Percentiles rank a stretch among this genome's conserved stretches.
These are phyloP conservation scores for Conoideocrella luteorostrata DNA, from an alignment of 2,329 filamentous ascomycete species.

Conservation along the genomic window DNA sequence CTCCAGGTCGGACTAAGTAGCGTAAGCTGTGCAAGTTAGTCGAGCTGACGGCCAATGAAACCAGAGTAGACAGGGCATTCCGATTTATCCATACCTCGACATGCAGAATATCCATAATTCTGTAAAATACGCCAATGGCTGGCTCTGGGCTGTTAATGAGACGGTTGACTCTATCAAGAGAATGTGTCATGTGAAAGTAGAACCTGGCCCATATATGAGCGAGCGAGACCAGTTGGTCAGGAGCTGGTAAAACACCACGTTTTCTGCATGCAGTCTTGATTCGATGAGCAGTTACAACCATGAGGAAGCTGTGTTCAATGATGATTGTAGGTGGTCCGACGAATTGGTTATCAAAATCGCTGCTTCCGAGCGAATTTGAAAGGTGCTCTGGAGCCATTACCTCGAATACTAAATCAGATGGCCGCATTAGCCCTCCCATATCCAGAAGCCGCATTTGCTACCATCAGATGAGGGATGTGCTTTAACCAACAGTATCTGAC, in stretches of 20 bases:
- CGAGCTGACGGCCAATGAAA: no score
- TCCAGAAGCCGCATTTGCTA: no score
- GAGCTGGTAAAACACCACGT: neutral
- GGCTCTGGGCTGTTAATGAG: constrained; percentile 1
- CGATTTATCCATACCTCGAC: constrained; percentile 3
- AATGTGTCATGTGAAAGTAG: constrained; percentile 6
- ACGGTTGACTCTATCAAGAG: constrained; percentile 4
- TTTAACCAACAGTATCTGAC: constrained; percentile 4
- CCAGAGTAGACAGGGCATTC: neutral
- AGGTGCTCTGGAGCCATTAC: constrained; percentile 8
- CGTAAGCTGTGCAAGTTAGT: constrained; percentile 1
- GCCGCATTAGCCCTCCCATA: no score
- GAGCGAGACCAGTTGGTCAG: constrained; percentile 3
- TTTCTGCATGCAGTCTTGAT: constrained; percentile 4
- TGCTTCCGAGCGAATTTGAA: constrained; percentile 4
- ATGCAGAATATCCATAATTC: constrained; percentile 8
- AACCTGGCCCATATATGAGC: constrained; percentile 4
- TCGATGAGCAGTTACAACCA: constrained; percentile 6
- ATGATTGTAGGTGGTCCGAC: constrained; percentile 5
- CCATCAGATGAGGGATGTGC: no score
- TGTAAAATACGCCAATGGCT: constrained; percentile 6
- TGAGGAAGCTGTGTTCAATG: constrained; percentile 7
- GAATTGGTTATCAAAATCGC: constrained; percentile 6
- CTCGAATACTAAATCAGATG: constrained; percentile 5
- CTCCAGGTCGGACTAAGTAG: constrained; percentile 7